Evolutionary conservation across 805 yeast genomes (phyloP).

Genomic region (Candida ipomoeae): DNA sequence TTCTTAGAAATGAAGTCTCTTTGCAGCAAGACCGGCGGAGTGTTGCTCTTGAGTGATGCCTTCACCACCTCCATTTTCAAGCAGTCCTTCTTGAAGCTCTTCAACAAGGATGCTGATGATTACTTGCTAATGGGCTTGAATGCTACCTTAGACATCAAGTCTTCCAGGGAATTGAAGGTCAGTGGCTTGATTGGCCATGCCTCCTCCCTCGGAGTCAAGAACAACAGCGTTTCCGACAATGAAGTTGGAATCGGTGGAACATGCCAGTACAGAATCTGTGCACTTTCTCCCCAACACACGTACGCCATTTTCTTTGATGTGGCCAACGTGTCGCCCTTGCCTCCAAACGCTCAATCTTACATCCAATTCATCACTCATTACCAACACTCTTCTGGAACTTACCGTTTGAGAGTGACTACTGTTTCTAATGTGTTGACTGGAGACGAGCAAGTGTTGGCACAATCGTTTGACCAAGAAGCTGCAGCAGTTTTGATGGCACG

Average conservation of each 20-base stretch:
- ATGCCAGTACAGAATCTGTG: conserved; percentile 79
- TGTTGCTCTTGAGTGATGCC: conserved; percentile 81
- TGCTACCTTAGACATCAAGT: conserved; percentile 81
- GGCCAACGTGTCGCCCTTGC: conserved; percentile 41
- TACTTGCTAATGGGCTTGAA: conserved; percentile 86
- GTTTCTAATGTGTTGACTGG: conserved; percentile 54
- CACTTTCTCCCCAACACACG: conserved; percentile 81
- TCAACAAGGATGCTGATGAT: conserved; percentile 83
- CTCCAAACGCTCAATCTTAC: conserved; percentile 46
- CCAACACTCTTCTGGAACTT: conserved; percentile 93
- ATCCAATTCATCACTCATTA: conserved; percentile 89
- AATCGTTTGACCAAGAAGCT: conserved; percentile 96
- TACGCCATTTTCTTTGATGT: conserved; percentile 90
- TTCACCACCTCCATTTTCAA: conserved; percentile 93
- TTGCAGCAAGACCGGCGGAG: conserved; percentile 87
- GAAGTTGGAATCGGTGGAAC: conserved; percentile 95
- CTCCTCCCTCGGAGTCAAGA: conserved; percentile 62
- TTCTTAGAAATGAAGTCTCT: conserved; percentile 88
- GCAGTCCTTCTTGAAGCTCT: conserved; percentile 83
- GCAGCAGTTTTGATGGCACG: conserved; percentile 94
- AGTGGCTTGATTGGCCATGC: conserved; percentile 95
- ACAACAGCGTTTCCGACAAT: conserved; percentile 78
- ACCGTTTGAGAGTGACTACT: conserved; percentile 87
- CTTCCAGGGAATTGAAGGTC: conserved; percentile 81
- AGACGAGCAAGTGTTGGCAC: conserved; percentile 44